Evolutionary conservation across 495 filamentous ascomycete genomes (phyloP).

Genomic region (Delitschia confertaspora): DNA sequence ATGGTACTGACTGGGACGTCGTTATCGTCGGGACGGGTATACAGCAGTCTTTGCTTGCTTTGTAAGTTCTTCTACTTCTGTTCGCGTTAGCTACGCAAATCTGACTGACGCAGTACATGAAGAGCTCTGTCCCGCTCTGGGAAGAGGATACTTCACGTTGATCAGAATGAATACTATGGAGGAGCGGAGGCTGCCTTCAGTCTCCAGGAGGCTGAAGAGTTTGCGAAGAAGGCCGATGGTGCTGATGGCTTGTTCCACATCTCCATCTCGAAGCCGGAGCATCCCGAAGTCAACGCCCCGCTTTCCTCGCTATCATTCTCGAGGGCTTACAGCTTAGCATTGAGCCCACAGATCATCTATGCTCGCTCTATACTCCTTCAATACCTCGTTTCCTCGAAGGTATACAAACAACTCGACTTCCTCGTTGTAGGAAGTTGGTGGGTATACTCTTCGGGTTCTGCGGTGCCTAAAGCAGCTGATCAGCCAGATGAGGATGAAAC

Average conservation of each 20-base stretch:
- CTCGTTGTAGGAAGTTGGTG: conserved; percentile 92
- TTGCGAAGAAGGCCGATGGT: conserved; percentile 48
- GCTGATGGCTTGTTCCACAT: conserved; percentile 16
- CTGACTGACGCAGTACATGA: conserved; percentile 60
- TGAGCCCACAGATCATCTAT: conserved; percentile 84
- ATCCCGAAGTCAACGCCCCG: conserved; percentile 25
- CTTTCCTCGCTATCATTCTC: conserved; percentile 50
- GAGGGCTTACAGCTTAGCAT: conserved; percentile 70
- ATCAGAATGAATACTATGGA: conserved; percentile 82
- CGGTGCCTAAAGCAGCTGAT: conserved; percentile 1
- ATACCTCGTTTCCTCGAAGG: conserved; percentile 73
- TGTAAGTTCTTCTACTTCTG: conserved; percentile 52
- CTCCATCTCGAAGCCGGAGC: conserved; percentile 13
- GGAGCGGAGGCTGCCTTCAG: conserved; percentile 78
- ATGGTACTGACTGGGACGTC: conserved; percentile 81
- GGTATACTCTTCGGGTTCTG: conserved; percentile 43
- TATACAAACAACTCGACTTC: conserved; percentile 85
- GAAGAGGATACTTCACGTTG: conserved; percentile 86
- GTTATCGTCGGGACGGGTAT: conserved; percentile 84
- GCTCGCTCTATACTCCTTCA: conserved; percentile 66
- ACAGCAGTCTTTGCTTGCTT: conserved; percentile 79
- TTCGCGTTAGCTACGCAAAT: conserved; percentile 30
- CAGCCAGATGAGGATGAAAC: conserved; percentile 1
- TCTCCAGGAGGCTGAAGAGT: conserved; percentile 69
- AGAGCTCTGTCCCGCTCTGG: conserved; percentile 87